Evolutionary conservation across 257 asterid species (phyloP).

Genomic region (Jacaranda copaia): DNA sequence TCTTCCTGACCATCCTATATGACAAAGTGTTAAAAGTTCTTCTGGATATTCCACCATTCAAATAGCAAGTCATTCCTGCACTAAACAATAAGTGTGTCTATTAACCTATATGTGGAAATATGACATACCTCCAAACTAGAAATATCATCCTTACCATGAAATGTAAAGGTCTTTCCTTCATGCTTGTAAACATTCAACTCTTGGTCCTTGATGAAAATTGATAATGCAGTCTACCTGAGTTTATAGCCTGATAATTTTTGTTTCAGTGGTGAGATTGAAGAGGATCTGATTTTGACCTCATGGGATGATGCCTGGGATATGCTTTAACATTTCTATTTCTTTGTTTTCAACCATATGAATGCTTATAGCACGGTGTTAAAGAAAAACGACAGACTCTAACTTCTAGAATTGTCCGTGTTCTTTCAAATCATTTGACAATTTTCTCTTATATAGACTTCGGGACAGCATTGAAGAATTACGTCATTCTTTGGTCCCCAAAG

Average conservation of each 20-base stretch:
- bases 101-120: slow-evolving; percentile 29
- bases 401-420: slow-evolving; percentile 29
- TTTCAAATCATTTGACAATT: slow-evolving; percentile 33
- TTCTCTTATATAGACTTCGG: slow-evolving; percentile 68
- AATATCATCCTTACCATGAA: slow-evolving; percentile 20
- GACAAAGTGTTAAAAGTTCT: slow-evolving; percentile 12
- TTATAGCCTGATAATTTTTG: slow-evolving; percentile 12
- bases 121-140: slow-evolving; percentile 30
- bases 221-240: slow-evolving; percentile 18
- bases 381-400: not conserved
- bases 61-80: slow-evolving; percentile 9
- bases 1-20: slow-evolving; percentile 18
- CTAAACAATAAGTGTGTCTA: slow-evolving; percentile 1
- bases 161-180: slow-evolving; percentile 10
- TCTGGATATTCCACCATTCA: slow-evolving; percentile 22
- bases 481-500: slow-evolving; percentile 80
- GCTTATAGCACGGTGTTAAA: slow-evolving; percentile 21
- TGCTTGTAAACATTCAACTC: slow-evolving; percentile 18
- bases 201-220: slow-evolving; percentile 26
- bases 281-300: slow-evolving; percentile 12
- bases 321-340: slow-evolving; percentile 26
- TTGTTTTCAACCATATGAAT: slow-evolving; percentile 20
- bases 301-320: slow-evolving; percentile 16
- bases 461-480: slow-evolving; percentile 92
- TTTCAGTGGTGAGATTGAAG: slow-evolving; percentile 9